These are phyloP conservation scores for Phytophthora chlamydospora DNA, from an alignment of 352 stramenopile species.

Conservation along the genomic window DNA sequence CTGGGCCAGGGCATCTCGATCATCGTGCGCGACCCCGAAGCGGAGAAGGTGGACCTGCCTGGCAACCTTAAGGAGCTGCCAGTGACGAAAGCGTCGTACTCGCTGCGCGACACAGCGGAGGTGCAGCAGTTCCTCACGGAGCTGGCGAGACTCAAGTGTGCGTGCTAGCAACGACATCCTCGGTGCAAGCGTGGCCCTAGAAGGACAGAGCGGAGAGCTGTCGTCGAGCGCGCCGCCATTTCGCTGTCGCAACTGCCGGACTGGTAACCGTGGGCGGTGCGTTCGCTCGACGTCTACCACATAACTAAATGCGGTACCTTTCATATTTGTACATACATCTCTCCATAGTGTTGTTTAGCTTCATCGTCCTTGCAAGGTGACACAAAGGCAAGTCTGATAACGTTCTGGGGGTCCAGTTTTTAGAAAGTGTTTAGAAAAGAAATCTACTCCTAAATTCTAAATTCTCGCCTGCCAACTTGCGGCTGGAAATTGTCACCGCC, in stretches of 20 bases:
- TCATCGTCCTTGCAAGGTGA: too few species aligned
- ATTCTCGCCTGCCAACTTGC: conserved; percentile 14
- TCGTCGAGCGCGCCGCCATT: conserved; percentile 11
- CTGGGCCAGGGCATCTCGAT: conserved; percentile 63
- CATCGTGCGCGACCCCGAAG: conserved; percentile 64
- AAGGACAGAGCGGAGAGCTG: conserved; percentile 22
- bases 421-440: conserved; percentile 20
- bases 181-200: neutral
- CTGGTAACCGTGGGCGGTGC: conserved; percentile 11
- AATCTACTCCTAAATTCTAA: conserved; percentile 12
- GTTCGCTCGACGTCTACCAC: conserved; percentile 27
- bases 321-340: conserved; percentile 23
- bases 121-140: conserved; percentile 64
- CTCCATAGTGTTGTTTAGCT: neutral
- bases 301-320: conserved; percentile 34
- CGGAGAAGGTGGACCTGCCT: conserved; percentile 50
- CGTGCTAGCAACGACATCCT: conserved; percentile 33
- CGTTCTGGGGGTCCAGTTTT: conserved; percentile 25
- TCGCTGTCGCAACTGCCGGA: neutral
- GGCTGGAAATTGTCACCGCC: conserved; percentile 22
- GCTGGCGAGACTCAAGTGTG: conserved; percentile 48
- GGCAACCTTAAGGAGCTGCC: conserved; percentile 54
- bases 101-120: conserved; percentile 59
- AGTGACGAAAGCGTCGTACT: conserved; percentile 60
- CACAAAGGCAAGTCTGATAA: too few species aligned